Percentiles rank a stretch among this genome's conserved stretches.
phyloP scores from a whole-genome alignment of 768 basidiomycete species.

The Lactarius hatsudake region DNA sequence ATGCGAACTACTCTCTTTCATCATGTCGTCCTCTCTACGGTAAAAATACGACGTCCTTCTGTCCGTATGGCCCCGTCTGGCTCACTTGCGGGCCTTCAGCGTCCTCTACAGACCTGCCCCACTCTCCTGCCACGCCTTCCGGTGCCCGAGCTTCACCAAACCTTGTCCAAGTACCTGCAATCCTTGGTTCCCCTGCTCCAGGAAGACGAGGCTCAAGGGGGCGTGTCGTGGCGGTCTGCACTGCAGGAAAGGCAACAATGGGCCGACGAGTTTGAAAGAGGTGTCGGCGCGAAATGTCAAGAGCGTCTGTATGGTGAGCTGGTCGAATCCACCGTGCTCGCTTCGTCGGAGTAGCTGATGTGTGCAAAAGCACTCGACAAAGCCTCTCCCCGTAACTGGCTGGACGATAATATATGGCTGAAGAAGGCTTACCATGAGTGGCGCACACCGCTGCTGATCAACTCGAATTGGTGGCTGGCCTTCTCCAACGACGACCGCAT shows the following conservation, averaged over 20 bases:
- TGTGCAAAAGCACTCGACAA: constrained; percentile 66
- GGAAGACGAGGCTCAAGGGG: constrained; percentile 65
- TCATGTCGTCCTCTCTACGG: constrained; percentile 4
- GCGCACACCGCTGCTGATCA: constrained; percentile 78
- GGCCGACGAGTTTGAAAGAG: constrained; percentile 67
- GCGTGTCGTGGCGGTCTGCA: constrained; percentile 48
- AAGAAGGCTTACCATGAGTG: constrained; percentile 86
- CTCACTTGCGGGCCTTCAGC: neutral
- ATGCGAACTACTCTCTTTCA: constrained; percentile 2
- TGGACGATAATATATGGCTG: constrained; percentile 91
- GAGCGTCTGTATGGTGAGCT: constrained; percentile 64
- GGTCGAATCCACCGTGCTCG: constrained; percentile 21
- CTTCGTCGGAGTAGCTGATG: constrained; percentile 12
- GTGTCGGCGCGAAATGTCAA: constrained; percentile 67
- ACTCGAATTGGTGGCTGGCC: constrained; percentile 97
- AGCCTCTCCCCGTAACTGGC: constrained; percentile 86
- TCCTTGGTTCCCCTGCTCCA: constrained; percentile 77
- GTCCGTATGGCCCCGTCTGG: constrained; percentile 7
- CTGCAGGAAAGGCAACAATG: constrained; percentile 54
- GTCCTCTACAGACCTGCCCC: neutral
- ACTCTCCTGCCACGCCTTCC: constrained; percentile 65
- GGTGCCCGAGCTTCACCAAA: constrained; percentile 72
- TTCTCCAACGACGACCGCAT: constrained; percentile 71
- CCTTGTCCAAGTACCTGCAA: constrained; percentile 73
- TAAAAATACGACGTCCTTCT: neutral